These are phyloP conservation scores for Ophiostoma pallidulum DNA, from an alignment of 2,329 filamentous ascomycete genomes.

Conservation along the genomic window DNA sequence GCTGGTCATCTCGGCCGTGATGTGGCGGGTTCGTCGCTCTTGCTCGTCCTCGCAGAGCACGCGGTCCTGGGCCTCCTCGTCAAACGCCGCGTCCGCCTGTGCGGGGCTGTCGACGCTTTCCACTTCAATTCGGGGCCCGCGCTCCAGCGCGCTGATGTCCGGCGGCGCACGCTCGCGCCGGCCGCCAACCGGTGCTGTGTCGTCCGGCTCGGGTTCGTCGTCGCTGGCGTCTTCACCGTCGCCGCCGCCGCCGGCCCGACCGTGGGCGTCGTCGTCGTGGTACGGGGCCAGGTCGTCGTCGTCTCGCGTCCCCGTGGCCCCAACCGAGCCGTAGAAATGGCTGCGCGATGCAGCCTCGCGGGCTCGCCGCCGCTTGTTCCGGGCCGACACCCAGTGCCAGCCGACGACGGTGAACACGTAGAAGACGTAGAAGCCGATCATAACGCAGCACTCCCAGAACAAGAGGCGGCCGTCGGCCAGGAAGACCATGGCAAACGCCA, in stretches of 20 bases:
- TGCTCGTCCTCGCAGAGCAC: conserved; percentile 33
- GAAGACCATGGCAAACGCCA: conserved; percentile 79
- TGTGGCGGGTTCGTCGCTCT: conserved; percentile 45
- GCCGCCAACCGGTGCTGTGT: conserved; percentile 25
- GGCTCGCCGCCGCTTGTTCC: conserved; percentile 49
- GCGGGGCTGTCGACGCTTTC: conserved; percentile 27
- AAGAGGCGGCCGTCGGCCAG: conserved; percentile 74
- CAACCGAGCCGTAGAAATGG: conserved; percentile 53
- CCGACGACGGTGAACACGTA: conserved; percentile 82
- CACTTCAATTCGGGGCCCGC: conserved; percentile 38
- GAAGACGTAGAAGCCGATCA: conserved; percentile 86
- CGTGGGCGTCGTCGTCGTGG: conserved; percentile 38
- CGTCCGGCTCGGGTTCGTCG: conserved; percentile 31
- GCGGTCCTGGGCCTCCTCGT: conserved; percentile 12
- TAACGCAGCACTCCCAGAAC: conserved; percentile 79
- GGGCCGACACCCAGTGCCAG: conserved; percentile 81
- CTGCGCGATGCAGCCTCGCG: conserved; percentile 64
- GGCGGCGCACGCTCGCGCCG: conserved; percentile 18
- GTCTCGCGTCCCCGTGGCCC: conserved; percentile 20
- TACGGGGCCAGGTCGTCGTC: conserved; percentile 56
- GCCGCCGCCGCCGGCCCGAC: neutral
- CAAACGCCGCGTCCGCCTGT: conserved; percentile 22
- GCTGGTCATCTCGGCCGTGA: conserved; percentile 75
- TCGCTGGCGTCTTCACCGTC: conserved; percentile 32
- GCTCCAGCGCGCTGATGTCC: conserved; percentile 37